phyloP scores from a whole-genome alignment of 163 green algal genomes.

The Botryococcus braunii region DNA sequence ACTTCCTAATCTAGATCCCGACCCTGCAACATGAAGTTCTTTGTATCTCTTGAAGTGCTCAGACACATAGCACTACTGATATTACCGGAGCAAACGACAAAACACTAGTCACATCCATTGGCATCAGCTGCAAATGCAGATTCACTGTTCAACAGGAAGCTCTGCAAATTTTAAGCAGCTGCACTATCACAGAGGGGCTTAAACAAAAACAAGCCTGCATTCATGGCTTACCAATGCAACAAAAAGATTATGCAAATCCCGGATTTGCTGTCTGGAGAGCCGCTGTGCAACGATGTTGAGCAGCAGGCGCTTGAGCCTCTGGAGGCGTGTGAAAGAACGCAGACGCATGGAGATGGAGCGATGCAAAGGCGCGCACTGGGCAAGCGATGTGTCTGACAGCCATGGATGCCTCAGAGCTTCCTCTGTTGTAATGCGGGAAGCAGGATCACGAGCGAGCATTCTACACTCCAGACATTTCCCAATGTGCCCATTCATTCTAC shows the following conservation, averaged over 20 bases:
- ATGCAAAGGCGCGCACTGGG: background rate
- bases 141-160: too few species aligned
- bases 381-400: conserved; percentile 2
- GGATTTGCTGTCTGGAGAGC: conserved; percentile 2
- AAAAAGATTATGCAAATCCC: conserved; percentile 4
- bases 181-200: too few species aligned
- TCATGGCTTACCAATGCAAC: conserved; percentile 15
- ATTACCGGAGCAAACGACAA: too few species aligned
- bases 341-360: conserved; percentile 4
- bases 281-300: conserved; percentile 8
- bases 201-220: too few species aligned
- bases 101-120: too few species aligned
- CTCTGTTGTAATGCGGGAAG: conserved; percentile 6
- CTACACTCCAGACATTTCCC: background rate
- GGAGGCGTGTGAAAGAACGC: conserved; percentile 1
- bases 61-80: too few species aligned
- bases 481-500: background rate
- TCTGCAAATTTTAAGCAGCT: too few species aligned
- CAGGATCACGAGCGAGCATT: conserved; percentile 19
- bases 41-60: too few species aligned
- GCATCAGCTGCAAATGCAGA: too few species aligned
- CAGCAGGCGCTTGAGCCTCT: conserved; percentile 7
- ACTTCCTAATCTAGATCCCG: too few species aligned
- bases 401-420: conserved; percentile 24
- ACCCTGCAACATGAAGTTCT: too few species aligned